A percentile compares a stretch with the other conserved stretches of the same genome.
Evolutionary conservation across 345 rosid species (phyloP).

Genomic region (Populus alba): DNA sequence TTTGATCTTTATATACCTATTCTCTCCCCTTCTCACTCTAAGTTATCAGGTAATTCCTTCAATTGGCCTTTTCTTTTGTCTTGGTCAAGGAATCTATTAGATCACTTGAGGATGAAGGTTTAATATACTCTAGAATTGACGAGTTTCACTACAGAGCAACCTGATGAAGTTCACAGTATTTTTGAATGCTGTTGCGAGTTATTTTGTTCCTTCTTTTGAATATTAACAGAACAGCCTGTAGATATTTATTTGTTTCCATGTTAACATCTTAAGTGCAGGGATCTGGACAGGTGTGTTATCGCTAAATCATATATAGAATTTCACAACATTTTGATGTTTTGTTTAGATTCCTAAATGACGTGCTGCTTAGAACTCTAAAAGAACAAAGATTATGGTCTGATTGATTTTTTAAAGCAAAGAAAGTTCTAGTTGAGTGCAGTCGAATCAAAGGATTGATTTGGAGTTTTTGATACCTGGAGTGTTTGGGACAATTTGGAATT

Average conservation of each 20-base stretch:
- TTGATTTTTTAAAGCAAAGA: too few relatives aligned
- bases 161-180: constrained; percentile 41
- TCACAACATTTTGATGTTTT: too few relatives aligned
- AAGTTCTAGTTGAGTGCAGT: too few relatives aligned
- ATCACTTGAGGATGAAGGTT: constrained; percentile 82
- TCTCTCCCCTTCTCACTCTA: neutral
- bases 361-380: too few relatives aligned
- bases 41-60: neutral
- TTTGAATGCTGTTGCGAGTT: neutral
- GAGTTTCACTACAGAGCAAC: constrained; percentile 85
- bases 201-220: neutral
- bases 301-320: neutral
- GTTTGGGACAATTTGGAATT: too few relatives aligned
- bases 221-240: neutral
- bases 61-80: neutral
- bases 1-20: too few relatives aligned
- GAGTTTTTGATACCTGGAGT: too few relatives aligned
- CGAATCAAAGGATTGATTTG: too few relatives aligned
- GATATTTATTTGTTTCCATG: too few relatives aligned
- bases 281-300: neutral
- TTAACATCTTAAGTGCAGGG: neutral
- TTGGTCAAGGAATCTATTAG: constrained; percentile 59
- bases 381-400: too few relatives aligned
- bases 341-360: too few relatives aligned
- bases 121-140: constrained; percentile 90